phyloP scores from a whole-genome alignment of 257 asterid genomes.

The Lithospermum erythrorhizon region DNA sequence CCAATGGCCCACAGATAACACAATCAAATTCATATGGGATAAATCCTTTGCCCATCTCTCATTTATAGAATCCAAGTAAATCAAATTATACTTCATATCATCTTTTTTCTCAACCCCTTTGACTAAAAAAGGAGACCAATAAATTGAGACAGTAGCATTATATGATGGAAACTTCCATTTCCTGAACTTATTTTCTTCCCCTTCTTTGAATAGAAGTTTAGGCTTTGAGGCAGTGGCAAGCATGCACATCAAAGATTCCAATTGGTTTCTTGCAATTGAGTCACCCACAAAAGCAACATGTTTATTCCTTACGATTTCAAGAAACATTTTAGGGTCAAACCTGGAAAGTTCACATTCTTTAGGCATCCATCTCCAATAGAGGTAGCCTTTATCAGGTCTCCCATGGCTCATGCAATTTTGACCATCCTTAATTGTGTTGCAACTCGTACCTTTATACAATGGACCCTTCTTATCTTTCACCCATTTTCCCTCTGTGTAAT shows the following conservation, averaged over 20 bases:
- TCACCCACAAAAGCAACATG: constrained; percentile 84
- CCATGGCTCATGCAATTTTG: constrained; percentile 62
- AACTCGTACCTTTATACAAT: constrained; percentile 53
- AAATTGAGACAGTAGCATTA: constrained; percentile 39
- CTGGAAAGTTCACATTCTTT: constrained; percentile 44
- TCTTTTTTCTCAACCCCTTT: constrained; percentile 45
- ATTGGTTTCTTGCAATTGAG: constrained; percentile 73
- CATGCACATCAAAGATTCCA: constrained; percentile 67
- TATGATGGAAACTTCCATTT: constrained; percentile 44
- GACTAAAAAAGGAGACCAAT: constrained; percentile 84
- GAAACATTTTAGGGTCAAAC: constrained; percentile 50
- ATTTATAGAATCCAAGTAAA: constrained; percentile 41
- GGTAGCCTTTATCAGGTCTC: constrained; percentile 52
- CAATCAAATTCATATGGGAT: constrained; percentile 31
- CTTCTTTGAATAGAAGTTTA: constrained; percentile 27
- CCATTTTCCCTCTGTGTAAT: constrained; percentile 60
- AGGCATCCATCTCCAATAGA: constrained; percentile 73
- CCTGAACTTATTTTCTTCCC: constrained; percentile 55
- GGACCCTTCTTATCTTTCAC: constrained; percentile 30
- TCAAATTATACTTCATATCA: constrained; percentile 25
- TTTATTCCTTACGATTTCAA: constrained; percentile 33
- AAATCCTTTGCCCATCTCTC: constrained; percentile 58
- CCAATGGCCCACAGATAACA: constrained; percentile 71
- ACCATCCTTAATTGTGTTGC: constrained; percentile 53
- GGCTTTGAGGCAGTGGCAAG: constrained; percentile 39